Evolutionary conservation across 805 yeast species (phyloP), one percentile per base, ranked within the genome.

Genomic region (Spathaspora gorwiae): DNA sequence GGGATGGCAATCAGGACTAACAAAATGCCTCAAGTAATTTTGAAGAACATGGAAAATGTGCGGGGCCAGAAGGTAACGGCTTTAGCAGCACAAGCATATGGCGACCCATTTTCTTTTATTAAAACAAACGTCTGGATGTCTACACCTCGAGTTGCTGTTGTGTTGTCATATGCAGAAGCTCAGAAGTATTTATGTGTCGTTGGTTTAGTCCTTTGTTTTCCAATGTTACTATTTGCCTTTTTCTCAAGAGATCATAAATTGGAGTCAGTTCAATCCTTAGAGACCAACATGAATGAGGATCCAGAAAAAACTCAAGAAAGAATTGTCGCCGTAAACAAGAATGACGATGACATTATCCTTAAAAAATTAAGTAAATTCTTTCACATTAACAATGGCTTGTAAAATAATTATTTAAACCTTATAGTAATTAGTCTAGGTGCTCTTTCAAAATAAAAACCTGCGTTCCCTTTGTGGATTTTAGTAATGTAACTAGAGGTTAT

Each of bases 1-100:
- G n/a, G n/a, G n/a, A n/a, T n/a, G n/a, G 87, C 87, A 29, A 71
- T 84, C 36, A 83, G 87, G 87, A 78, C 85, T 12, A 79, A 81
- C 51, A 56, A 71, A 12, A 64, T 84, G 54, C 83, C 79, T 56
- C 55, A 57, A 26, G 56, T 72, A 53, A 60, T 80, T 40, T 45
- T 54, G 31, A 60, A 65, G 40, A 54, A 72, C 45, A 54, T 65
- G 46, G 55, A 57, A 15, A 31, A 26, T 10, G 4, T 15, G 11
- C 6, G 37, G 3, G 41, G 3, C 19, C 13, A n/a, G 13, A 32
- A 32, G 2, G 55, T 62, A 40, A 35, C 60, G 1, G 46, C 54
- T 10, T 47, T 59, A 39, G 62, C 69, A 1, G 35, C 41, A 10
- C 45, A 51, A 10, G 62, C 59, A 13, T 59, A 49, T 41, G 70